Evolutionary conservation across 2,329 filamentous ascomycete genomes (phyloP), one percentile per base, ranked within the genome.

Genomic region (Fusarium sp.): DNA sequence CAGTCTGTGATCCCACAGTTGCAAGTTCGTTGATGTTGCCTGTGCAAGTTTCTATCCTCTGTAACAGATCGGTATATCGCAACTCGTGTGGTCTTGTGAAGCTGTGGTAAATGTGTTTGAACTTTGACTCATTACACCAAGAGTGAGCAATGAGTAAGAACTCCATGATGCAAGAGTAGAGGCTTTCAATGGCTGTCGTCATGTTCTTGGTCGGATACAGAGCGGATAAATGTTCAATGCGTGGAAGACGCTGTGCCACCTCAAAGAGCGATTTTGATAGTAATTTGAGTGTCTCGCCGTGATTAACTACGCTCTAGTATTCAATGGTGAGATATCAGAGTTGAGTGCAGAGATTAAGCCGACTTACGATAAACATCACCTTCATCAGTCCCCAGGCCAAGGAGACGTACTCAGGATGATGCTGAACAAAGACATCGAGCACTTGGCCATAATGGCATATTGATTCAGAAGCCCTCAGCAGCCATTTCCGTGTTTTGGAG

Each of bases 321-420:
- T 6, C 1, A 0, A 5, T 56, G 5, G 14, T 58, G 42, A 59
- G 52, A 41, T 18, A 10, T 3, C 3, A 15, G 13, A 18, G 6
- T 39, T 18, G 10, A 5, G 7, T 4, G 5, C 1, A 9, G 1
- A 18, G 10, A 7, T 1, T 1, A 14, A 6, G 22, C 2, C 7
- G 2, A 44, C 69, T 48, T 24, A 70, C 66, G 0, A 61, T 47
- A 11, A 73, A 73, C 1, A 73, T 14, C 1, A 73, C 6, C 28
- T 73, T 73, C 65, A 73, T 66, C 0, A 64, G 3, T 1, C 69
- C 71, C 69, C 69, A 73, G 1, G 38, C 71, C 8, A 73, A 33
- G 0, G 71, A 36, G 2, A 73, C 69, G 2, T 73, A 73, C 5
- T 73, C 71, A 0, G 71, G 66, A 22, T 73, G 65, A 11, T 73